These are phyloP conservation scores for Sindora glabra DNA, from an alignment of 306 rosid genomes.

Conservation along the genomic window DNA sequence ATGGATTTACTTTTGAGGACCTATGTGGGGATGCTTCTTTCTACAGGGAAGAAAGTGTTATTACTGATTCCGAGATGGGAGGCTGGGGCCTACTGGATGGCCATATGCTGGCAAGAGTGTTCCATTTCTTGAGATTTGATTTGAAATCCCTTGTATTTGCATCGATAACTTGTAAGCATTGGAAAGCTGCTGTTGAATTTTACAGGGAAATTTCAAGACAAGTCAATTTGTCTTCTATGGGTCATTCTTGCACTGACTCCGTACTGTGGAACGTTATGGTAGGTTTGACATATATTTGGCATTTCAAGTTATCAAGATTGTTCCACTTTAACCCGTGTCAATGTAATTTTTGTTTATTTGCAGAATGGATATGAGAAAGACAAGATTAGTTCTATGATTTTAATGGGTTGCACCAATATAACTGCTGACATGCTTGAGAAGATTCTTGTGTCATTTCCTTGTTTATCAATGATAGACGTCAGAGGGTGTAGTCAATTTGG, in stretches of 20 bases:
- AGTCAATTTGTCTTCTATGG: constrained; percentile 68
- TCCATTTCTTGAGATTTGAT: constrained; percentile 76
- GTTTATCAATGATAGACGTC: constrained; percentile 62
- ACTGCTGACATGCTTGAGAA: constrained; percentile 67
- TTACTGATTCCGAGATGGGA: constrained; percentile 35
- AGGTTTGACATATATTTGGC: constrained; percentile 26
- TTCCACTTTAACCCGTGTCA: constrained; percentile 5
- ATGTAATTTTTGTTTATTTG: constrained; percentile 39
- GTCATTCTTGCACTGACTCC: constrained; percentile 69
- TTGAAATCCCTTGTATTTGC: constrained; percentile 68
- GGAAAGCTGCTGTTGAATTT: constrained; percentile 71
- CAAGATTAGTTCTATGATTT: constrained; percentile 65
- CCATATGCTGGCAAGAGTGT: constrained; percentile 58
- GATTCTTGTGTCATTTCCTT: constrained; percentile 63
- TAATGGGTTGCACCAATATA: constrained; percentile 69
- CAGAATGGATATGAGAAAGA: constrained; percentile 68
- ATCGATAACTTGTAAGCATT: constrained; percentile 81
- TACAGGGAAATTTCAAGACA: constrained; percentile 69
- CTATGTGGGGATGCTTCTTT: constrained; percentile 59
- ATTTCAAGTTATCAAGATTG: constrained; percentile 3
- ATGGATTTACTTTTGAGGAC: constrained; percentile 65
- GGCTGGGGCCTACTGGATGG: constrained; percentile 81
- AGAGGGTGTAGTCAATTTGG: constrained; percentile 85
- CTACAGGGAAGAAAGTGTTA: constrained; percentile 28
- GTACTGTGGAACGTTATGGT: constrained; percentile 64